These are phyloP conservation scores for Inga leiocalycina DNA, from an alignment of 306 rosid genomes.

Conservation along the genomic window DNA sequence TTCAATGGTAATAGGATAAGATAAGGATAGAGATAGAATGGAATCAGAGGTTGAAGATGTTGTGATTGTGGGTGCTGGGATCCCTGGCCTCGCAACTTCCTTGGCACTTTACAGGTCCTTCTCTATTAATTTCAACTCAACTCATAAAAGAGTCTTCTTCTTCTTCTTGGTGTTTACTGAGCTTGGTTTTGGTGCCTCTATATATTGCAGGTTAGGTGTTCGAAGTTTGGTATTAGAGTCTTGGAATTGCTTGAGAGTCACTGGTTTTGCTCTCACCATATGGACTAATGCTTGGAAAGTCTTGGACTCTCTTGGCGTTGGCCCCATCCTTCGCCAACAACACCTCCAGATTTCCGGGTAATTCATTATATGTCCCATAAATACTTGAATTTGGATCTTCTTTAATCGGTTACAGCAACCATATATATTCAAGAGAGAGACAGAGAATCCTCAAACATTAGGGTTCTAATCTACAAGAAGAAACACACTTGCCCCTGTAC, in stretches of 20 bases:
- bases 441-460: neutral
- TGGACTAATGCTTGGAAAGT: constrained; percentile 89
- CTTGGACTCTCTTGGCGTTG: constrained; percentile 69
- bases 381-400: neutral
- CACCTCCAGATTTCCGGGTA: constrained; percentile 57
- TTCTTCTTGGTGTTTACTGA: neutral
- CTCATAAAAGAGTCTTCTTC: no score
- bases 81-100: constrained; percentile 74
- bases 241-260: constrained; percentile 53
- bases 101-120: constrained; percentile 58
- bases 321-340: constrained; percentile 52
- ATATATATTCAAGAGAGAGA: neutral
- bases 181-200: neutral
- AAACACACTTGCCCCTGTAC: neutral
- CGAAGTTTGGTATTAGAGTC: constrained; percentile 75
- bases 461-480: neutral
- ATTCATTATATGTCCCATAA: neutral
- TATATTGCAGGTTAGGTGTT: constrained; percentile 52
- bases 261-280: constrained; percentile 60
- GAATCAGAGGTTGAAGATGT: constrained; percentile 43
- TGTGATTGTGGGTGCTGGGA: constrained; percentile 89
- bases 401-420: neutral
- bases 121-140: neutral
- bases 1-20: neutral
- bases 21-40: constrained; percentile 20